Percentiles rank a stretch among this genome's conserved stretches.
phyloP scores from a whole-genome alignment of 1,284 basidiomycete genomes.

The Fereydounia khargensis region DNA sequence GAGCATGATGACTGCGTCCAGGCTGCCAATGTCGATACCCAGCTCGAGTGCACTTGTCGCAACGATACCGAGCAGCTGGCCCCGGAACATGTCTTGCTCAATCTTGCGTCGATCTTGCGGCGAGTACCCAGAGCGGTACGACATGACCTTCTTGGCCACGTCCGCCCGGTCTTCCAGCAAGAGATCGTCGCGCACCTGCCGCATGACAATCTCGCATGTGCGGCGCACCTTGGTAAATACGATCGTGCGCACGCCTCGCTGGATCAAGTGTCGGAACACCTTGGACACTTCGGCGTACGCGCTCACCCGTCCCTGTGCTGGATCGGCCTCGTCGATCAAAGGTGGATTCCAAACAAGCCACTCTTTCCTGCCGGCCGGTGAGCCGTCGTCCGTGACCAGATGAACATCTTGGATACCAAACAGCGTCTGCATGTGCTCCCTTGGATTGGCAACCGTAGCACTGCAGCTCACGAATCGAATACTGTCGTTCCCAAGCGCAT shows the following conservation, averaged over 20 bases:
- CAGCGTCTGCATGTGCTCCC: constrained; percentile 47
- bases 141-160: constrained; percentile 73
- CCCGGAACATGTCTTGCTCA: constrained; percentile 81
- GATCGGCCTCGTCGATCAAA: constrained; percentile 65
- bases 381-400: constrained; percentile 75
- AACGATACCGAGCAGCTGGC: constrained; percentile 76
- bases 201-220: constrained; percentile 80
- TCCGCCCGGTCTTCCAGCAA: constrained; percentile 74
- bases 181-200: constrained; percentile 71
- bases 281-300: constrained; percentile 71
- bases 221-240: constrained; percentile 85
- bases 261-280: constrained; percentile 78
- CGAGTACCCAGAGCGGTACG: constrained; percentile 76
- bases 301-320: constrained; percentile 65
- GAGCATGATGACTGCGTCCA: constrained; percentile 86
- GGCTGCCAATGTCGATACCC: constrained; percentile 81
- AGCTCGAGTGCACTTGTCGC: constrained; percentile 88
- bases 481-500: constrained; percentile 75
- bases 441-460: constrained; percentile 78
- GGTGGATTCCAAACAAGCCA: constrained; percentile 63
- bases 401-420: constrained; percentile 66
- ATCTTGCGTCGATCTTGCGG: constrained; percentile 75
- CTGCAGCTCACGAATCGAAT: constrained; percentile 80
- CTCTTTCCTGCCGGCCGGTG: constrained; percentile 74
- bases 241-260: constrained; percentile 75